Percentiles rank a stretch among this genome's conserved stretches.
These are phyloP conservation scores for Zymoseptoria crescenta DNA, from an alignment of 2,329 filamentous ascomycete species.

Conservation along the genomic window DNA sequence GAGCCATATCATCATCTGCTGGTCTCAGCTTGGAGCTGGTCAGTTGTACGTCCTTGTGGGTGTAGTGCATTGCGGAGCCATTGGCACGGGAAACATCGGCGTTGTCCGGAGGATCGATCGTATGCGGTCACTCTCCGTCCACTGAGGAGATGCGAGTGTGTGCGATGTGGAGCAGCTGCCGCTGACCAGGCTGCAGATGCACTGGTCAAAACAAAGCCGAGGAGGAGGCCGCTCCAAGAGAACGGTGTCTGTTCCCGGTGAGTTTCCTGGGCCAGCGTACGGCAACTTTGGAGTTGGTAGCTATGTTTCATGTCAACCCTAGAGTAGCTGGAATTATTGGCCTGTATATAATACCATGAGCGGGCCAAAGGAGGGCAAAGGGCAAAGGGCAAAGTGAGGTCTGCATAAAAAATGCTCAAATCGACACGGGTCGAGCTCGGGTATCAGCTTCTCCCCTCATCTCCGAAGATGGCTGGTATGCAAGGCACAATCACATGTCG, in stretches of 20 bases:
- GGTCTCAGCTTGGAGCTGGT: no score
- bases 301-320: neutral
- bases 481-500: neutral
- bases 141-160: neutral
- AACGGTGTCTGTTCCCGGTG: neutral
- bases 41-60: neutral
- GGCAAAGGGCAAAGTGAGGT: slow-evolving; percentile 1
- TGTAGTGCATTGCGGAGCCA: neutral
- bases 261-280: neutral
- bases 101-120: neutral
- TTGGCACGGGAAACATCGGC: neutral
- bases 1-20: neutral
- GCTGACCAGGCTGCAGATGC: neutral
- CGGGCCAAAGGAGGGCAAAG: neutral
- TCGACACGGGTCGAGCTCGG: neutral
- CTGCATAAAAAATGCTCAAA: neutral
- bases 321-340: neutral
- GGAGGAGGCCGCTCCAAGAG: neutral
- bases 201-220: neutral
- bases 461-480: neutral
- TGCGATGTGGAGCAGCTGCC: neutral
- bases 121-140: neutral
- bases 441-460: neutral
- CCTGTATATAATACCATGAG: neutral
- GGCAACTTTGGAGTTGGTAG: neutral